Evolutionary conservation across 1,284 basidiomycete species (phyloP).

Genomic region (Cutaneotrichosporon sp.): DNA sequence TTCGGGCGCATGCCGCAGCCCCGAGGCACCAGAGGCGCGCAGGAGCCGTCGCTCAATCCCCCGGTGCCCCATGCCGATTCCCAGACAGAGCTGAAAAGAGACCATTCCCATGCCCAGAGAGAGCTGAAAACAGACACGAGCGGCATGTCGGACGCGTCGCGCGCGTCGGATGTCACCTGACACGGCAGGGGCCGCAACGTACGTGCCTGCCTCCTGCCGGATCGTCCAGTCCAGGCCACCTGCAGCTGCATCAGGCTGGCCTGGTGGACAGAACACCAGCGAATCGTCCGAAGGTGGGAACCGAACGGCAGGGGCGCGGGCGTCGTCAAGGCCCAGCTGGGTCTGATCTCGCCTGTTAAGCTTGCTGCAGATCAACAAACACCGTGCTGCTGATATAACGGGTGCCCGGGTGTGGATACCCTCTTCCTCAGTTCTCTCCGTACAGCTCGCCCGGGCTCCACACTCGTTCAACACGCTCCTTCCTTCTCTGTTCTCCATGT

Average conservation of each 20-base stretch:
- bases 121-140: neutral
- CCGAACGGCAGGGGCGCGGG: neutral
- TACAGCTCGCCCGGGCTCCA: no score
- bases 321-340: no score
- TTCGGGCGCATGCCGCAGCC: no score
- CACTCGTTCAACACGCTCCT: neutral
- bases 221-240: neutral
- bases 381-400: neutral
- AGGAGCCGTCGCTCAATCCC: neutral
- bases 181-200: neutral
- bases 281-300: neutral
- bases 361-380: neutral
- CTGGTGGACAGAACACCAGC: neutral
- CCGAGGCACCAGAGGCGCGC: neutral
- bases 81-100: neutral
- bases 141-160: neutral
- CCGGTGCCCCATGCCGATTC: no score
- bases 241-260: no score
- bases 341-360: neutral
- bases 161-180: neutral
- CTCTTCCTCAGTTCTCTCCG: neutral
- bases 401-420: no score
- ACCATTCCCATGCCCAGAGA: neutral
- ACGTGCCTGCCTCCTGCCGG: neutral
- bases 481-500: neutral